These are phyloP conservation scores for Bipolaris cookei DNA, from an alignment of 2,329 filamentous ascomycete species.

Conservation along the genomic window DNA sequence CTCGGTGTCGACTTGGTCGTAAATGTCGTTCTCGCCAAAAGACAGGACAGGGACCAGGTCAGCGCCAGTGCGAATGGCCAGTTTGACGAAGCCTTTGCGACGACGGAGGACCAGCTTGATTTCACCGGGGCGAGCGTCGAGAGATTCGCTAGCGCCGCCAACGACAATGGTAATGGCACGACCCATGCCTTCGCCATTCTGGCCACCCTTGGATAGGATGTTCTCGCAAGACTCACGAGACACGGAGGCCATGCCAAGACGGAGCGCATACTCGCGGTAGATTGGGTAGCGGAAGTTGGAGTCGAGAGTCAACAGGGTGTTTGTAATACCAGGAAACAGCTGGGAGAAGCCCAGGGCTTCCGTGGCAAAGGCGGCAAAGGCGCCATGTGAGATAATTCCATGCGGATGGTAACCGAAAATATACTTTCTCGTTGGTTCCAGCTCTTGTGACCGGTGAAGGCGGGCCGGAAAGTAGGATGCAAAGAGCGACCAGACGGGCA, in stretches of 20 bases:
- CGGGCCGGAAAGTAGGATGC: constrained; percentile 90
- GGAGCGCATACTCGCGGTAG: constrained; percentile 92
- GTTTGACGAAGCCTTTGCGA: constrained; percentile 91
- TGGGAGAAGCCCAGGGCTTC: constrained; percentile 86
- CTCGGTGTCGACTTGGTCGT: constrained; percentile 82
- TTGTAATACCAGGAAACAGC: constrained; percentile 93
- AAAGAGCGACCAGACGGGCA: constrained; percentile 84
- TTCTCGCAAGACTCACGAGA: constrained; percentile 93
- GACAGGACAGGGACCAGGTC: constrained; percentile 90
- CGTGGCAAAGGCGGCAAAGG: constrained; percentile 88
- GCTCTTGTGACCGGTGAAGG: constrained; percentile 81
- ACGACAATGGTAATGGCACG: constrained; percentile 96
- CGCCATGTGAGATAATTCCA: constrained; percentile 96
- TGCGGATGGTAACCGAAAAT: constrained; percentile 98
- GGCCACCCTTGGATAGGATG: constrained; percentile 78
- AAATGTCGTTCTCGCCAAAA: constrained; percentile 96
- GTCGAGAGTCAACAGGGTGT: constrained; percentile 91
- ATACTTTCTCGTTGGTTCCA: constrained; percentile 86
- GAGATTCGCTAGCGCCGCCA: constrained; percentile 88
- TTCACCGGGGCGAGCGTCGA: constrained; percentile 81
- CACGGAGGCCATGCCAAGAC: constrained; percentile 85
- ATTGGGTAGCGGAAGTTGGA: constrained; percentile 93
- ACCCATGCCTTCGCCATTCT: constrained; percentile 82
- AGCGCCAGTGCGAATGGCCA: constrained; percentile 89
- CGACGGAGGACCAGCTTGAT: constrained; percentile 80